A percentile compares a stretch with the other conserved stretches of the same genome.
Evolutionary conservation across 305 asterid genomes (phyloP).

Genomic region (Ajuga reptans): DNA sequence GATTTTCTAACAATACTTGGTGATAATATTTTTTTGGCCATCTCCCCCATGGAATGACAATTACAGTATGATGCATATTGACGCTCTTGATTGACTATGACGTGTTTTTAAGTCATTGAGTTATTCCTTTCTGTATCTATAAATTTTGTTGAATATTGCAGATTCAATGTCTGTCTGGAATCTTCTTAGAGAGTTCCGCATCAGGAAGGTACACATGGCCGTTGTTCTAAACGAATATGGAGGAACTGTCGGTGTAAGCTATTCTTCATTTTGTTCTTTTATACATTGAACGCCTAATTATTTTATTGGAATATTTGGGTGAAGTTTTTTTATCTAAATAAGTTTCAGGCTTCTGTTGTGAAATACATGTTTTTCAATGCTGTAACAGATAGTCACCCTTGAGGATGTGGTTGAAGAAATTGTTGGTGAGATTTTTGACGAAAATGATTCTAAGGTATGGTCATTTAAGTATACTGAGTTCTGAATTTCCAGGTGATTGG

Average conservation of each 20-base stretch:
- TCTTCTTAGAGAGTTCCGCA: constrained; percentile 98
- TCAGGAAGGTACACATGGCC: constrained; percentile 99
- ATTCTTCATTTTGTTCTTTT: constrained; percentile 7
- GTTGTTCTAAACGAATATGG: constrained; percentile 98
- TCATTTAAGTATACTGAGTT: background rate
- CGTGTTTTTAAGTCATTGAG: background rate
- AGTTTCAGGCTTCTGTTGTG: constrained; percentile 14
- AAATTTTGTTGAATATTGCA: constrained; percentile 30
- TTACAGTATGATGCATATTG: background rate
- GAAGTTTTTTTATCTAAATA: constrained; percentile 13
- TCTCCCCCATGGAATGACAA: background rate
- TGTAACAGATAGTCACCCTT: constrained; percentile 82
- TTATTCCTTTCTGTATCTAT: constrained; percentile 1
- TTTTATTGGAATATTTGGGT: background rate
- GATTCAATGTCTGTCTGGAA: constrained; percentile 99
- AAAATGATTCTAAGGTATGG: constrained; percentile 92
- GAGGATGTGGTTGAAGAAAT: constrained; percentile 99
- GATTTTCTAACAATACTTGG: background rate
- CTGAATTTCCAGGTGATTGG: background rate
- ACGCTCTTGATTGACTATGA: constrained; percentile 2
- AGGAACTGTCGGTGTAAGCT: constrained; percentile 91
- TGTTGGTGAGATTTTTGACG: constrained; percentile 98
- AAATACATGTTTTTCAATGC: constrained; percentile 16
- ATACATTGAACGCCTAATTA: constrained; percentile 2
- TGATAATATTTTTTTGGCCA: background rate